Base-by-base conservation (phyloP, 257 asterid species). In the Rauvolfia tetraphylla region DNA sequence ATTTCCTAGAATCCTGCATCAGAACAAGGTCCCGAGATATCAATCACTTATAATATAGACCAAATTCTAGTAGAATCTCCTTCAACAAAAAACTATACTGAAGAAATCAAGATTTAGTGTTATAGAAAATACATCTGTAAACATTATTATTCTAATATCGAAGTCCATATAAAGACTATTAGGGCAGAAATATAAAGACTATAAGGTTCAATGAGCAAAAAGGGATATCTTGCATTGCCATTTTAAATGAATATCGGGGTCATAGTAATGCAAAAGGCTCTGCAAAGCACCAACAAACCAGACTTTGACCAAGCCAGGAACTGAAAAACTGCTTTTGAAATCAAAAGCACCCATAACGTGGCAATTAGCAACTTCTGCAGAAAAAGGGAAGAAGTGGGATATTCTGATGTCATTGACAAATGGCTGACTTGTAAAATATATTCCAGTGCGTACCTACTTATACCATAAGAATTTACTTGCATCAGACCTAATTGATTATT, bases 1-100 rank as follows among this genome's bases (percentile, higher is more conserved):
- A 94, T 82, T 87, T 94, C 73, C 88, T 81, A 76, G 93, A 83
- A 80, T 90, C 97, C 98, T 94, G 97, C 90, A 85, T 49, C 75
- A 46, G 56, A 33, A 59, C 13, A 36, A 41, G 31, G 27, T 27
- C 62, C 54, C 7, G 41, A 74, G 42, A 20, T 68, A 17, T 27
- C 54, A 20, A 72, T 61, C 54, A 49, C 49, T 65, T 15, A 71
- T 9, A 48, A 51, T 11, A 33, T 48, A 27, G 22, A 51, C 42
- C 27, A 49, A 15, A 17, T 51, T 34, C 7, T 5, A 18, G 42
- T 20, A 72, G 27, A 51, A 29, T 72, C 65, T 72, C 46, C 75
- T 17, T 72, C 31, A 51, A 46, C 59, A 42, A 71, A 0, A 49
- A 44, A 70, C n/a, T 25, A 18, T 44, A n/a, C 20, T 5, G 17